Evolutionary conservation across 2,329 filamentous ascomycete genomes (phyloP).

Genomic region (Apiospora kogelbergensis): DNA sequence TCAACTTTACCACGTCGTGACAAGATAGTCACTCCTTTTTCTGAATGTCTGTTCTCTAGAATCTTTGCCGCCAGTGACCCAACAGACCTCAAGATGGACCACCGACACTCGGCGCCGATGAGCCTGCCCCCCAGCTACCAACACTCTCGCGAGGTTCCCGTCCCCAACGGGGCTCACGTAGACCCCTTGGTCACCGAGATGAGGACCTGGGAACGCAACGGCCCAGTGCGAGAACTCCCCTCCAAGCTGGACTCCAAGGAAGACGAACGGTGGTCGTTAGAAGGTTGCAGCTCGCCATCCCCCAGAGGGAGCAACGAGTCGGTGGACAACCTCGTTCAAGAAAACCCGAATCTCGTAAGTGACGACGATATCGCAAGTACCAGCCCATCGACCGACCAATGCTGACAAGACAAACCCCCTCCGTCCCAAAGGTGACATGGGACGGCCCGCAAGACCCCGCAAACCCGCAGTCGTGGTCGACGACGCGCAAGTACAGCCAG

Average conservation of each 20-base stretch:
- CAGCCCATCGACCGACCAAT: not conserved
- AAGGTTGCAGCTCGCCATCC: not conserved
- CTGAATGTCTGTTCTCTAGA: not conserved
- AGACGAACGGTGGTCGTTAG: not conserved
- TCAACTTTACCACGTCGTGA: too few relatives aligned
- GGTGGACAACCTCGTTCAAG: not conserved
- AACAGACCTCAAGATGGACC: not conserved
- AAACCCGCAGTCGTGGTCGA: conserved; percentile 48
- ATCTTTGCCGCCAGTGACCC: not conserved
- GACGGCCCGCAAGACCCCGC: conserved; percentile 41
- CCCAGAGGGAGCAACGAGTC: not conserved
- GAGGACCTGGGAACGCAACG: not conserved
- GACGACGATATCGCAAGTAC: not conserved
- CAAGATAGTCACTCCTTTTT: not conserved
- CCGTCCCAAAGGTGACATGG: conserved; percentile 37
- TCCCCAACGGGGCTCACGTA: not conserved
- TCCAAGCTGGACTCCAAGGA: not conserved
- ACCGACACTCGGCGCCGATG: not conserved
- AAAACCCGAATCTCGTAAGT: not conserved
- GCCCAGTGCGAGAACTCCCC: not conserved
- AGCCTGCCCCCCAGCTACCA: not conserved
- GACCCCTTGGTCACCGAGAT: not conserved
- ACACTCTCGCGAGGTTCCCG: not conserved
- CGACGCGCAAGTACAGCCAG: conserved; percentile 32
- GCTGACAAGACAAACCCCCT: not conserved